phyloP scores from a whole-genome alignment of 805 yeast species.

The Metschnikowia proteae region DNA sequence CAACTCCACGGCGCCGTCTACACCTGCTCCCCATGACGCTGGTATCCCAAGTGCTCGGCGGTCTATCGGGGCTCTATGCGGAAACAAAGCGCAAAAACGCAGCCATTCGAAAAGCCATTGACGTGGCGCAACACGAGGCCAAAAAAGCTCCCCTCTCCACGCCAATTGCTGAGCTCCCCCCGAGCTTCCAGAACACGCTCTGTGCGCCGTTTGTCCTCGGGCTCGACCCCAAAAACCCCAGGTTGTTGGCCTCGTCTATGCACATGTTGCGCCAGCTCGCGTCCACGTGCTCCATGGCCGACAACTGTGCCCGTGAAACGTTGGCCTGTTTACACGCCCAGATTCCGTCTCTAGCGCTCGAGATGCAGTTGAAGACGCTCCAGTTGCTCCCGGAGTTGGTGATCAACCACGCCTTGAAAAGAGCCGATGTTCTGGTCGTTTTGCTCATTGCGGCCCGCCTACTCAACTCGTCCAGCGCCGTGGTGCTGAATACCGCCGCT shows the following conservation, averaged over 20 bases:
- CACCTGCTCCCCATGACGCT: conserved; percentile 11
- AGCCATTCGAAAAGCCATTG: conserved; percentile 56
- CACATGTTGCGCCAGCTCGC: conserved; percentile 67
- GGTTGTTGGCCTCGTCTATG: conserved; percentile 65
- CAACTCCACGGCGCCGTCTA: neutral
- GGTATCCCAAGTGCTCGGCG: conserved; percentile 32
- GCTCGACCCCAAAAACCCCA: conserved; percentile 70
- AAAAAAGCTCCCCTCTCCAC: conserved; percentile 7
- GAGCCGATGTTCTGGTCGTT: conserved; percentile 37
- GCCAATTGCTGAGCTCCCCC: conserved; percentile 34
- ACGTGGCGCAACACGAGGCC: conserved; percentile 20
- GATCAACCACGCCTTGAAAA: conserved; percentile 50
- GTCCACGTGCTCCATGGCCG: conserved; percentile 50
- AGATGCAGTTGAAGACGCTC: conserved; percentile 79
- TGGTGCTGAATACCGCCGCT: conserved; percentile 84
- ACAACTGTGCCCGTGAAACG: neutral
- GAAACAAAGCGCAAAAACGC: conserved; percentile 70
- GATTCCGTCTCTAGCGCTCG: conserved; percentile 44
- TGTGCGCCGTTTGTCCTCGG: conserved; percentile 64
- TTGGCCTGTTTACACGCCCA: neutral
- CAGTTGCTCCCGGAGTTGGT: conserved; percentile 78
- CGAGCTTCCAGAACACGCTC: conserved; percentile 30
- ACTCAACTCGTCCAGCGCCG: conserved; percentile 61
- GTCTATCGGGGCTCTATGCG: conserved; percentile 54
- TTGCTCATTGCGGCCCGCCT: conserved; percentile 60